phyloP scores from a whole-genome alignment of 2,329 filamentous ascomycete genomes.

The Hypoxylon sp. region DNA sequence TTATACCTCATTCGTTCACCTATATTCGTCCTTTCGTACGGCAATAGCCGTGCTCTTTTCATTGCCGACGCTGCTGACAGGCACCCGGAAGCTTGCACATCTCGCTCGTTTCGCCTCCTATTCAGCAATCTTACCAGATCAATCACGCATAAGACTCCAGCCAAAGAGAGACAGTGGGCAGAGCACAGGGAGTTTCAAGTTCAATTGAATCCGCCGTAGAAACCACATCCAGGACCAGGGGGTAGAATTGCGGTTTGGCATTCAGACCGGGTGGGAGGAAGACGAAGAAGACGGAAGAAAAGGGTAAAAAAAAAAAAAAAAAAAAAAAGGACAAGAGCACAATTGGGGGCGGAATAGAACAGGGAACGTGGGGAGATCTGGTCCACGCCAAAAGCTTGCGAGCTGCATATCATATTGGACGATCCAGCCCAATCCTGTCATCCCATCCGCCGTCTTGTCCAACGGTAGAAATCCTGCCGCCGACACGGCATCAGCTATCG shows the following conservation, averaged over 20 bases:
- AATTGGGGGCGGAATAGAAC: conserved; percentile 27
- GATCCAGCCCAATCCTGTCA: conserved; percentile 37
- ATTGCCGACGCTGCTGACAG: conserved; percentile 13
- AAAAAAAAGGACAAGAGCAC: conserved; percentile 19
- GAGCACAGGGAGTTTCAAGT: conserved; percentile 14
- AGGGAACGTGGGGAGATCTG: conserved; percentile 31
- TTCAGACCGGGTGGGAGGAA: conserved; percentile 15
- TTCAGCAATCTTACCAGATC: conserved; percentile 13
- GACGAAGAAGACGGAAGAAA: conserved; percentile 23
- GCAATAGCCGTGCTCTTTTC: conserved; percentile 20
- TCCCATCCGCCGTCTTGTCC: conserved; percentile 31
- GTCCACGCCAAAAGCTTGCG: conserved; percentile 27
- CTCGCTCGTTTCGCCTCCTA: conserved; percentile 8
- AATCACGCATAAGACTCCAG: conserved; percentile 8
- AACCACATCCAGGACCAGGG: conserved; percentile 11
- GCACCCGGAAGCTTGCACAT: conserved; percentile 10
- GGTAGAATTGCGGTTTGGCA: conserved; percentile 26
- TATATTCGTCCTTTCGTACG: conserved; percentile 23
- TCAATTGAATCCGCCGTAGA: conserved; percentile 20
- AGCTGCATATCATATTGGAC: conserved; percentile 41
- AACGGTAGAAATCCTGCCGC: conserved; percentile 34
- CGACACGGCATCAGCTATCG: conserved; percentile 30
- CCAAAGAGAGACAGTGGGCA: conserved; percentile 7
- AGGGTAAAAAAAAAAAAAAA: conserved; percentile 21
- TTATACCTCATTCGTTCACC: conserved; percentile 9